Conservation (phyloP, 148 eudicot genomes). For the Euryodendron excelsum region DNA sequence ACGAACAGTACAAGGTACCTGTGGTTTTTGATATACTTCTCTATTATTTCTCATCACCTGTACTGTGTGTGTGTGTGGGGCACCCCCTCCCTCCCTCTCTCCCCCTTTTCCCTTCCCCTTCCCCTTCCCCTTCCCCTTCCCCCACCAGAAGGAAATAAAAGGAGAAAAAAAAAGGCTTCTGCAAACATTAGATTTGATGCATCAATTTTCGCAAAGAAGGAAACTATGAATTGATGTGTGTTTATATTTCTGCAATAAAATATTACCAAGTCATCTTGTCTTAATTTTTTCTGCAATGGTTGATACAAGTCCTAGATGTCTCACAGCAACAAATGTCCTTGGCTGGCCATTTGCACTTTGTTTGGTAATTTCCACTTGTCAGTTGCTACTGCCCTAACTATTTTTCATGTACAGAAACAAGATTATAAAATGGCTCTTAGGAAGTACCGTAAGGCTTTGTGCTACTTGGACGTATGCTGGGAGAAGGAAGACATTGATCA, state of each 20-base stretch:
- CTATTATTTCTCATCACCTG: no score
- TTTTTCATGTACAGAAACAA: slow-evolving; percentile 48
- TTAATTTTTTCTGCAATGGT: background rate
- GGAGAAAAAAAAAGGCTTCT: no score
- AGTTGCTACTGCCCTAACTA: background rate
- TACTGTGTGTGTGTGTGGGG: no score
- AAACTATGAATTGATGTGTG: background rate
- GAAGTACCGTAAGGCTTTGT: slow-evolving; percentile 72
- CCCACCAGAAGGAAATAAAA: no score
- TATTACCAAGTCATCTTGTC: background rate
- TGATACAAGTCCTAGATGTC: background rate
- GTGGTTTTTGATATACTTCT: no score
- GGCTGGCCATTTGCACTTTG: no score
- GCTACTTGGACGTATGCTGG: slow-evolving; percentile 74
- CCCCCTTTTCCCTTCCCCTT: no score
- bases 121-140: no score
- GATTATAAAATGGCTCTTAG: slow-evolving; percentile 75
- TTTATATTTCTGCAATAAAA: background rate
- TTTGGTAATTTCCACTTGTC: background rate
- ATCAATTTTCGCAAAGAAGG: background rate
- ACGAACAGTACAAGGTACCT: slow-evolving; percentile 71
- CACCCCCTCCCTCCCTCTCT: no score
- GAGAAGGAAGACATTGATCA: slow-evolving; percentile 60
- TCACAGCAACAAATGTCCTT: no score
- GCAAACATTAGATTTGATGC: background rate